Base-by-base conservation (phyloP, 1,139 yeast species). In the Hyphopichia pseudoburtonii region DNA sequence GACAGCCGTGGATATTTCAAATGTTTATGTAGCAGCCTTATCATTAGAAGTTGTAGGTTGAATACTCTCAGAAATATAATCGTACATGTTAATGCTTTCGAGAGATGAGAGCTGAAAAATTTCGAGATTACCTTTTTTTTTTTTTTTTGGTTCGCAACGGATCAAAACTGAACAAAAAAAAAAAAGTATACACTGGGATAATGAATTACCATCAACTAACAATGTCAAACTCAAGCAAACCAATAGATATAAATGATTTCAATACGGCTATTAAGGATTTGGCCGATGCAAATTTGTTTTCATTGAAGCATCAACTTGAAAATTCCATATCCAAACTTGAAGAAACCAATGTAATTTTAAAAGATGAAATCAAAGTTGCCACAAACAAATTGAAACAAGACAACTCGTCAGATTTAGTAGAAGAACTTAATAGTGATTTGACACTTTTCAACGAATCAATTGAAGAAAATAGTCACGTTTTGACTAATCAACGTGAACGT, bases 391-490 rank as follows among this genome's bases (percentile, higher is more conserved):
- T 54, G 15, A 33, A 37, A 15, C 19, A 37, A 8, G 34, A 46
- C 25, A 35, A 43, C 8, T 41, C 40, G 11, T 35, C 35, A 6
- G 45, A 43, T 11, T 32, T 38, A 18, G 44, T 43, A 21, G 42
- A 39, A 7, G 48, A 45, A 25, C 40, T 48, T 28, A 42, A 42
- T 29, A 57, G 51, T 15, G 73, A 67, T 43, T 38, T 50, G 14
- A 35, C 42, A 15, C 45, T 70, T 17, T 70, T 62, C 43, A 33
- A 39, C 14, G 64, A 58, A 10, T 54, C 71, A 3, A 54, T 68
- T 5, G 45, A 44, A 17, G 76, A 70, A 41, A 71, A 71, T 44
- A 42, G 48, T 9, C 47, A 31, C 9, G 71, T 64, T 25, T 54
- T 69, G 10, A 39, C 41, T 3, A 60, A 55, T 33, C 72, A 70